Evolutionary conservation across 169 alveolate species (phyloP).

Genomic region (Miamiensis avidus): DNA sequence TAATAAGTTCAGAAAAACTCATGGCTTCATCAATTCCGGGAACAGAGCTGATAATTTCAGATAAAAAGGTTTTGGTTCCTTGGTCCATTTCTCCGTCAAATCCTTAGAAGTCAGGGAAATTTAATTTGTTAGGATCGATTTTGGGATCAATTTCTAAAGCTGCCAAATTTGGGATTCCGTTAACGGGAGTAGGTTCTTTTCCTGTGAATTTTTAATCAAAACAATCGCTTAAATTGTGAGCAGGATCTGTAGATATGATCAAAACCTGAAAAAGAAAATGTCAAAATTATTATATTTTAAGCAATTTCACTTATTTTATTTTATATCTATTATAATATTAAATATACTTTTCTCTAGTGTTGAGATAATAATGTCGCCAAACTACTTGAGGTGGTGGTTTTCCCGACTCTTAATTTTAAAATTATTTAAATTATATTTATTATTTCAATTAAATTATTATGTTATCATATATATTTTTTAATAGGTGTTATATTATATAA

Average conservation of each 20-base stretch:
- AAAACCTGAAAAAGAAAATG: conserved; percentile 83
- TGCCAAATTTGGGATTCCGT: conserved; percentile 93
- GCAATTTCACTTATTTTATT: neutral
- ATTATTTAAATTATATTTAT: neutral
- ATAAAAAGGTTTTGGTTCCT: conserved; percentile 53
- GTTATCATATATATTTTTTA: too few species aligned
- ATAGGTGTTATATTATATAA: too few species aligned
- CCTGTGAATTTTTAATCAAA: conserved; percentile 95
- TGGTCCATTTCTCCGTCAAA: conserved; percentile 42
- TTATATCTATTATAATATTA: neutral
- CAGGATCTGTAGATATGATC: conserved; percentile 99
- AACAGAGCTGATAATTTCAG: conserved; percentile 93
- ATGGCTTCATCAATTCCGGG: conserved; percentile 99
- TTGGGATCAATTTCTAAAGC: conserved; percentile 96
- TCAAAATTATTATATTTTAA: neutral
- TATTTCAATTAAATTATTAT: neutral
- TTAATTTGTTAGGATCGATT: conserved; percentile 45
- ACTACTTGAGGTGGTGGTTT: conserved; percentile 97
- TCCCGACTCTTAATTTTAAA: conserved; percentile 89
- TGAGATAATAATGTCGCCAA: conserved; percentile 93
- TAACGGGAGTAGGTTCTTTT: conserved; percentile 91
- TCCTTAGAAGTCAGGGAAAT: conserved; percentile 61
- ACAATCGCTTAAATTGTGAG: conserved; percentile 99
- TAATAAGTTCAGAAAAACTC: conserved; percentile 95
- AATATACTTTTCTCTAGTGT: conserved; percentile 90